Evolutionary conservation across 2,329 filamentous ascomycete genomes (phyloP), one percentile per base, ranked within the genome.

Genomic region (Raffaelea ambrosiae): DNA sequence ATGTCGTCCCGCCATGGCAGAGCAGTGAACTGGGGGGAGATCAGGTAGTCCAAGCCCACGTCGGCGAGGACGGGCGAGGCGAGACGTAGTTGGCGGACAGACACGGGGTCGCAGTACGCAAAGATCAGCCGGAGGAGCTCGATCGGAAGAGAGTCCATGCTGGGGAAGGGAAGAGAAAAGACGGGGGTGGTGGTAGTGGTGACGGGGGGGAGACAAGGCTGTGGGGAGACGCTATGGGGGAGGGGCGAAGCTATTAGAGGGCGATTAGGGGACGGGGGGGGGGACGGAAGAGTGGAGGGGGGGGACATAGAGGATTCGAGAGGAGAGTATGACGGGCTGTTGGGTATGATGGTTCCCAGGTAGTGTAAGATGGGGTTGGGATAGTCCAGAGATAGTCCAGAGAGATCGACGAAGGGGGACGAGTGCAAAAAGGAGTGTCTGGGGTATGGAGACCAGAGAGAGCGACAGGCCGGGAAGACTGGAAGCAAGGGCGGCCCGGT

Each of bases 1-100:
- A 71, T 63, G 53, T 75, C 72, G 54, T 70, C 62, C 46, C 66
- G 64, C 66, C 69, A 73, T 44, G 65, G 65, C 41, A 72, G 58
- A 18, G 65, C 64, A 21, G 59, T 62, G 56, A 76, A 73, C 46
- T 60, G 53, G 3, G 66, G 54, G n/a, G 60, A 56, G 22, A 73
- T 54, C 49, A 74, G 58, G 49, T 65, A 70, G 21, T 69, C 65
- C 51, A 67, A 67, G 47, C 69, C 69, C 3, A 71, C 58, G 26
- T 66, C 62, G 36, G 69, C 69, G 35, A 68, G 57, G 22, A 58
- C 61, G 14, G 56, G 59, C 35, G 62, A 67, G 44, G 60, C 59
- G 26, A 68, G 65, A 13, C 73, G 67, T 36, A 76, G 63, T 46
- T 56, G 61, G 49, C 62, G 63, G 36, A 71, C 65, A 18, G 69